phyloP scores from a whole-genome alignment of 805 yeast genomes.

The Kluyveromyces lactis region DNA sequence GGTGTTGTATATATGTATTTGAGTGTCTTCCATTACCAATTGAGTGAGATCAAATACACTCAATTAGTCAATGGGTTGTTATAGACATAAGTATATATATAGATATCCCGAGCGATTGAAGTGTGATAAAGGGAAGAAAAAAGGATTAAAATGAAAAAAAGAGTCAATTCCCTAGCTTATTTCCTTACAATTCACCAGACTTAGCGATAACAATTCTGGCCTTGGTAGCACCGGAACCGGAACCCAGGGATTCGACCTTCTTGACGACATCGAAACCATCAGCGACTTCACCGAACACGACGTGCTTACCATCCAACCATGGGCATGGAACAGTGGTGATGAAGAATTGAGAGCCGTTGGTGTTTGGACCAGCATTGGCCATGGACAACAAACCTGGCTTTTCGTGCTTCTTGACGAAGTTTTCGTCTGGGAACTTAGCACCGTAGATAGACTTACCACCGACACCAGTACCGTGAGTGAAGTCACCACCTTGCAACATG shows the following conservation, averaged over 20 bases:
- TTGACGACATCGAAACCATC: conserved; percentile 82
- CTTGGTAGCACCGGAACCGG: conserved; percentile 63
- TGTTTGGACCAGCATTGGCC: conserved; percentile 98
- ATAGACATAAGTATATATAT: no score
- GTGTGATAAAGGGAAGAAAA: no score
- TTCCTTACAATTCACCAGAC: conserved; percentile 35
- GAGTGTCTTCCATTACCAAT: no score
- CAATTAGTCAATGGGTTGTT: no score
- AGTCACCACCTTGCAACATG: conserved; percentile 98
- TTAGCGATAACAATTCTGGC: conserved; percentile 57
- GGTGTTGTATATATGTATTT: no score
- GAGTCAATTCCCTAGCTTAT: no score
- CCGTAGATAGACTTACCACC: conserved; percentile 94
- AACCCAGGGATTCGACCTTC: conserved; percentile 75
- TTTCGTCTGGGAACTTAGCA: conserved; percentile 66
- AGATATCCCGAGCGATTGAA: no score
- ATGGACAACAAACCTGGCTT: conserved; percentile 80
- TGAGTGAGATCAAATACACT: no score
- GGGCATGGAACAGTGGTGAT: conserved; percentile 83
- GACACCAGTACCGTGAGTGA: conserved; percentile 89
- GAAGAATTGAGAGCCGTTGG: conserved; percentile 97
- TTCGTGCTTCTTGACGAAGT: conserved; percentile 65
- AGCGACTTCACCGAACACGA: conserved; percentile 86
- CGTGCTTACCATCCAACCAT: conserved; percentile 92
- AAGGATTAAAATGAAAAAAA: no score